These are phyloP conservation scores for Beauveria varroae DNA, from an alignment of 2,329 filamentous ascomycete genomes.

Conservation along the genomic window DNA sequence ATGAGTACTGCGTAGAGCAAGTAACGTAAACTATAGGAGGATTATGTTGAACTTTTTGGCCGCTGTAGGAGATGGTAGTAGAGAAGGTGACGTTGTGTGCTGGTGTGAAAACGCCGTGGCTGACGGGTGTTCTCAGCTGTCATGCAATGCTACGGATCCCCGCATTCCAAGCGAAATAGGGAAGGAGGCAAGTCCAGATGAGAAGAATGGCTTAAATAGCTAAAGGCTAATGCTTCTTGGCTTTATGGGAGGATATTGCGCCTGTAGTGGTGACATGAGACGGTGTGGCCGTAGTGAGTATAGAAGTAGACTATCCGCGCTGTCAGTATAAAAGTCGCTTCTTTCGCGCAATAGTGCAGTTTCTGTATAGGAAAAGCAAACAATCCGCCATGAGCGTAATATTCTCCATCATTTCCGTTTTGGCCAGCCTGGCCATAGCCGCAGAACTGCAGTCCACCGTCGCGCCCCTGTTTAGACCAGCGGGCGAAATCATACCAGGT, in stretches of 20 bases:
- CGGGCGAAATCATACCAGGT: background rate
- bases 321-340: background rate
- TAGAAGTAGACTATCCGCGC: background rate
- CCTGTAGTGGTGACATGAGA: background rate
- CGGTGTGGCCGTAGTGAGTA: background rate
- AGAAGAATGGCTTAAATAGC: background rate
- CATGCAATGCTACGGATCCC: constrained; percentile 5
- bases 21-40: too few species aligned
- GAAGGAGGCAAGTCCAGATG: background rate
- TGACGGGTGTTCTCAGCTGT: background rate
- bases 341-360: background rate
- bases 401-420: background rate
- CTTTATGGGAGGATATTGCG: background rate
- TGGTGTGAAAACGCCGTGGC: background rate
- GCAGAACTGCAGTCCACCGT: background rate
- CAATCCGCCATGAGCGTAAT: background rate
- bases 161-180: background rate
- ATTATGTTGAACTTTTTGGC: too few species aligned
- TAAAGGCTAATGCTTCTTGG: background rate
- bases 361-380: background rate
- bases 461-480: constrained; percentile 2
- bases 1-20: too few species aligned
- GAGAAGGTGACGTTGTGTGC: too few species aligned
- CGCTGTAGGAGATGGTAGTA: too few species aligned
- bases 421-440: background rate